Conservation (phyloP, 805 yeast species). For the Torulaspora gathmanii region DNA sequence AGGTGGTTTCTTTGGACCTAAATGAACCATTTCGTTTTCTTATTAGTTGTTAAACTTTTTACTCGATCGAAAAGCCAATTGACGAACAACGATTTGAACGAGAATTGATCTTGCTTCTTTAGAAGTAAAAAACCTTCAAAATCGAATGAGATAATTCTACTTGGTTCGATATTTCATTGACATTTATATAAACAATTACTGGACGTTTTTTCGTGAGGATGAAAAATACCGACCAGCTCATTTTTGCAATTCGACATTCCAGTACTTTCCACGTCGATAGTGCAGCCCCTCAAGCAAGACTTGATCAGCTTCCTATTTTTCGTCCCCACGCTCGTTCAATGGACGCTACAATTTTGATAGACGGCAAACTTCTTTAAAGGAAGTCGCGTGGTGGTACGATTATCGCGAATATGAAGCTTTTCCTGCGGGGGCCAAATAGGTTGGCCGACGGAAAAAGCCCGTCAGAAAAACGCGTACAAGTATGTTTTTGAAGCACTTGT, state of each 20-base stretch:
- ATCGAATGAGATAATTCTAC: background rate
- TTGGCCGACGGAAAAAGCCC: background rate
- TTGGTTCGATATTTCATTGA: background rate
- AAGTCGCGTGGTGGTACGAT: conserved; percentile 2
- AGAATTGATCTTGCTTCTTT: background rate
- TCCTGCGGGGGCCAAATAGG: background rate
- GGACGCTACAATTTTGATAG: background rate
- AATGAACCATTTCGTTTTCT: conserved; percentile 57
- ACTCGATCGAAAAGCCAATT: background rate
- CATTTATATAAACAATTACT: conserved; percentile 1
- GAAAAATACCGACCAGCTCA: background rate
- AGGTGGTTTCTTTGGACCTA: conserved; percentile 81
- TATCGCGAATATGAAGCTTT: background rate
- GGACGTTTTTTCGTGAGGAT: conserved; percentile 1
- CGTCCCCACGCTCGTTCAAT: conserved; percentile 2
- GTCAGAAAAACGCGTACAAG: background rate
- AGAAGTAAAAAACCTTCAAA: background rate
- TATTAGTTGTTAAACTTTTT: background rate
- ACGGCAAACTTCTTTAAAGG: background rate
- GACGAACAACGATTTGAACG: background rate
- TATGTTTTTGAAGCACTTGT: conserved; percentile 1
- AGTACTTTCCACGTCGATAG: background rate
- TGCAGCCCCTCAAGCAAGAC: conserved; percentile 1
- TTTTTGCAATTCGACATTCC: conserved; percentile 5
- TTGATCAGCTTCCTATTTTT: conserved; percentile 11